phyloP scores from a whole-genome alignment of 129 eudicot genomes.

The Mikania micrantha region DNA sequence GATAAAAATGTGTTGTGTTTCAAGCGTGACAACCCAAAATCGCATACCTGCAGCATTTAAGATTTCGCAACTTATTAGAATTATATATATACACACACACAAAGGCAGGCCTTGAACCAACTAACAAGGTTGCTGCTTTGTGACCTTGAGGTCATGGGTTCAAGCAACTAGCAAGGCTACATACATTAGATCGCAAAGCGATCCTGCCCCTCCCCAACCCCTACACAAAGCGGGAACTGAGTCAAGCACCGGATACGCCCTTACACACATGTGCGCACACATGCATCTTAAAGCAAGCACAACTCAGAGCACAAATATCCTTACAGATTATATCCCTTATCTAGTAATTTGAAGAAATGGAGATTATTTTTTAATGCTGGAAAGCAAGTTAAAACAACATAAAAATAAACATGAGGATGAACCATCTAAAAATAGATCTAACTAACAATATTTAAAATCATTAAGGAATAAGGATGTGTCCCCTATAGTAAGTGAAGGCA shows the following conservation, averaged over 20 bases:
- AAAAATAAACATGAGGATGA: not conserved
- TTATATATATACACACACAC: too few relatives aligned
- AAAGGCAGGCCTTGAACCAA: too few relatives aligned
- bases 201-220: too few relatives aligned
- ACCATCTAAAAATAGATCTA: not conserved
- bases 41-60: constrained; percentile 65
- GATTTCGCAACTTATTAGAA: constrained; percentile 3
- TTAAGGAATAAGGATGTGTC: not conserved
- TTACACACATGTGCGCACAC: too few relatives aligned
- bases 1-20: constrained; percentile 97
- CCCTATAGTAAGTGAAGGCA: not conserved
- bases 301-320: not conserved
- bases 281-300: not conserved
- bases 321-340: not conserved
- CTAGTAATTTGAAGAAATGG: not conserved
- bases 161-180: too few relatives aligned
- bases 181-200: too few relatives aligned
- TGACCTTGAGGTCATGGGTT: too few relatives aligned
- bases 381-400: not conserved
- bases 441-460: not conserved
- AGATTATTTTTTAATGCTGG: not conserved
- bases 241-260: too few relatives aligned
- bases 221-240: too few relatives aligned
- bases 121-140: too few relatives aligned
- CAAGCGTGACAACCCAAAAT: constrained; percentile 95